Evolutionary conservation across 805 yeast genomes (phyloP).

Genomic region (Candida xiaguanensis): DNA sequence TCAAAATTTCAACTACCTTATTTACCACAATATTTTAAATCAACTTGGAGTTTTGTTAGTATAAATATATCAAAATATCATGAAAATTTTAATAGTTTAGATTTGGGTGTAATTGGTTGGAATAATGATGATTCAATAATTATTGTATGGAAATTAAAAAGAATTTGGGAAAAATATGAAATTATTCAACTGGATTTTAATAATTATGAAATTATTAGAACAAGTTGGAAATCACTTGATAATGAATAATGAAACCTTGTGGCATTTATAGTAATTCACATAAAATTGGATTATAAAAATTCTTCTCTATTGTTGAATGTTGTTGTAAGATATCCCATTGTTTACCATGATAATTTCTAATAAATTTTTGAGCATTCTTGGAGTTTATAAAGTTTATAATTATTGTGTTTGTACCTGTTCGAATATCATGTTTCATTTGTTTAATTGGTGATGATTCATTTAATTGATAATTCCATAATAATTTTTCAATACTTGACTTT

Average conservation of each 20-base stretch:
- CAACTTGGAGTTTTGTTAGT: conserved; percentile 86
- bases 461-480: conserved; percentile 51
- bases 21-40: conserved; percentile 61
- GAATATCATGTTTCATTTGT: conserved; percentile 22
- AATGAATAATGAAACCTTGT: conserved; percentile 4
- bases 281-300: conserved; percentile 32
- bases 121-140: conserved; percentile 68
- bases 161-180: conserved; percentile 84
- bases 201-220: conserved; percentile 20
- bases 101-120: conserved; percentile 59
- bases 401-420: conserved; percentile 21
- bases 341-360: conserved; percentile 51
- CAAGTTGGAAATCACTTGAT: conserved; percentile 26
- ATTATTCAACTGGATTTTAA: conserved; percentile 25
- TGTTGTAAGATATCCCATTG: conserved; percentile 27
- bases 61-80: conserved; percentile 49
- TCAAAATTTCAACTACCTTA: conserved; percentile 58
- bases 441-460: conserved; percentile 18
- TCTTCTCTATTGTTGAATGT: conserved; percentile 14
- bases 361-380: conserved; percentile 49
- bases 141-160: conserved; percentile 68
- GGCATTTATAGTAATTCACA: conserved; percentile 29
- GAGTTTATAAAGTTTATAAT: conserved; percentile 44
- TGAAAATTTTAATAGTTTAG: conserved; percentile 13
- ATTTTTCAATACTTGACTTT: conserved; percentile 31